phyloP scores from a whole-genome alignment of 306 rosid genomes.

The Delonix regia region DNA sequence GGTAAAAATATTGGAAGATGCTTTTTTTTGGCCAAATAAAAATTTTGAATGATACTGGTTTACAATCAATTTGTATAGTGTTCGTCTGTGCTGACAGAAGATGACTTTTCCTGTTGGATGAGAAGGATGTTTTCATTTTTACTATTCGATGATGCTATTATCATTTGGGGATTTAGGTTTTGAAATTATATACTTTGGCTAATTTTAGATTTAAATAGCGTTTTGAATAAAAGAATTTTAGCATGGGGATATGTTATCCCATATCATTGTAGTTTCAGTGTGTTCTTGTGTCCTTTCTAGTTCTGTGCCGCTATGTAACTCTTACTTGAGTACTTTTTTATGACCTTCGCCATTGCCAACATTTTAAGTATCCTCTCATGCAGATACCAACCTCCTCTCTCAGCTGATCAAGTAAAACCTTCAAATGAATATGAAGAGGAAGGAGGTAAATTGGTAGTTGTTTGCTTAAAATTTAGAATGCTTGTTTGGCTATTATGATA shows the following conservation, averaged over 20 bases:
- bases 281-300: background rate
- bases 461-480: constrained; percentile 8
- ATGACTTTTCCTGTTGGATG: background rate
- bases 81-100: background rate
- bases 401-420: constrained; percentile 84
- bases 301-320: background rate
- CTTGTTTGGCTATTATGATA: background rate
- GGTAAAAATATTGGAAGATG: background rate
- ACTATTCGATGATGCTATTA: background rate
- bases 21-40: too few relatives aligned
- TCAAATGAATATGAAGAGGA: constrained; percentile 74
- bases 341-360: background rate
- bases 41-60: too few relatives aligned
- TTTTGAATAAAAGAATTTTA: background rate
- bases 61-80: background rate
- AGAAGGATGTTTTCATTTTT: background rate
- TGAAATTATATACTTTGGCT: background rate
- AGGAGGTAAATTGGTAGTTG: constrained; percentile 57
- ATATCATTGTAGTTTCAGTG: background rate
- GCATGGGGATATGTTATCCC: background rate
- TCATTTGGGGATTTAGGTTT: background rate
- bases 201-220: background rate
- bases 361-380: constrained; percentile 26
- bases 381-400: constrained; percentile 87
- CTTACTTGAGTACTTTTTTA: background rate